Base-by-base conservation (phyloP, 2,329 filamentous ascomycete genomes). In the Byssothecium circinans region DNA sequence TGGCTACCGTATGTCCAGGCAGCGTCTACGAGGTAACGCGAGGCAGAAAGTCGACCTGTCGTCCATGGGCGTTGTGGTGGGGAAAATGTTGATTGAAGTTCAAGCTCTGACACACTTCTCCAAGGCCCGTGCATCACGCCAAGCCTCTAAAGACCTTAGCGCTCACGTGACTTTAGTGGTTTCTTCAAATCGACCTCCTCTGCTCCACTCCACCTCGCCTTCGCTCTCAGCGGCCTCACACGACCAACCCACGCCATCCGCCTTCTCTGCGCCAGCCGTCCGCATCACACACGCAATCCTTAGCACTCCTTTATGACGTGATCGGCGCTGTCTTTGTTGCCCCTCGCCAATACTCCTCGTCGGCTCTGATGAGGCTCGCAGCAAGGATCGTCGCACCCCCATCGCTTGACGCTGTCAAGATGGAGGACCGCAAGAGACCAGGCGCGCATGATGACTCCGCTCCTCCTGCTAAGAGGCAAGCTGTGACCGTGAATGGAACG, bases 341-440 rank as follows among this genome's bases (percentile, higher is more conserved):
- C 57, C 49, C 50, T 47, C 56, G 41, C 46, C 39, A 50, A 50
- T 32, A 47, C 42, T 25, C 53, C 47, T 68, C 72, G 75, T 74
- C 76, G 64, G 67, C 81, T 86, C 88, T 90, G 82, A 95, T 95
- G 89, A 83, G 88, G 82, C 85, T 88, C 78, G 87, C 88, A 77
- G 81, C 83, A 62, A 80, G 81, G 72, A 82, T 84, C 75, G 80
- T 86, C 74, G 81, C 86, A 80, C 83, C 85, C 82, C 84, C 88
- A 80, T 87, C 89, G 78, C 74, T 81, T 73, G 85, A 85, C 81
- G 81, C 89, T 77, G 80, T 85, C 79, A 96, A 94, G 83, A 99
- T 97, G 92, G 94, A 99, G 82, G 94, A 97, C 80, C 90, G 94
- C 83, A 99, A 99, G 83, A 86, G 94, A 83, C 88, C 91, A 69